Conservation (phyloP, 768 basidiomycete species). For the Hericium erinaceus region DNA sequence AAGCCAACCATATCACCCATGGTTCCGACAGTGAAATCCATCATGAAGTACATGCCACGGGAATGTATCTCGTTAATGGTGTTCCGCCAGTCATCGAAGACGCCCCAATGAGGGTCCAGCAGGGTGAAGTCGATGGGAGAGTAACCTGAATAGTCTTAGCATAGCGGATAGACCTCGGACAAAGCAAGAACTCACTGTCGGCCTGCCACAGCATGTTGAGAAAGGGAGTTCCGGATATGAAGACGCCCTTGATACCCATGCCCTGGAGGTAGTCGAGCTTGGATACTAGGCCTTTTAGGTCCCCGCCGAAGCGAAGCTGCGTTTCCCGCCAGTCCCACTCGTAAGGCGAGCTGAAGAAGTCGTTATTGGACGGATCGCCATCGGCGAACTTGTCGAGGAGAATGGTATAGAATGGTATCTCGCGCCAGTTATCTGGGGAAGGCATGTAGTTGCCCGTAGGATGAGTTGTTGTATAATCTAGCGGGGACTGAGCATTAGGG, state of each 20-base stretch:
- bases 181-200: constrained; percentile 57
- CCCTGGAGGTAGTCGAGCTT: constrained; percentile 83
- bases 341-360: constrained; percentile 71
- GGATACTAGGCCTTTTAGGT: constrained; percentile 66
- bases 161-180: too few relatives aligned
- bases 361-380: constrained; percentile 87
- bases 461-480: constrained; percentile 58
- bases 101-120: constrained; percentile 90
- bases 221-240: constrained; percentile 89
- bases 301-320: constrained; percentile 83
- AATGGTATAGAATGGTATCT: constrained; percentile 69
- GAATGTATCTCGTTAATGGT: constrained; percentile 71
- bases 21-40: constrained; percentile 91
- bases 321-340: constrained; percentile 86
- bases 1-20: constrained; percentile 86
- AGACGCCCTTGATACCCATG: constrained; percentile 80
- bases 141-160: constrained; percentile 48
- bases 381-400: constrained; percentile 93
- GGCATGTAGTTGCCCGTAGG: constrained; percentile 60
- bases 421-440: constrained; percentile 82
- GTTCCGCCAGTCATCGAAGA: constrained; percentile 65
- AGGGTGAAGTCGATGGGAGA: constrained; percentile 88
- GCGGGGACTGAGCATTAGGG: constrained; percentile 53
- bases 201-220: constrained; percentile 97
- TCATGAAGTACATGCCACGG: constrained; percentile 85